Conservation (phyloP, 768 basidiomycete genomes). For the Leccinellum rugosiceps region DNA sequence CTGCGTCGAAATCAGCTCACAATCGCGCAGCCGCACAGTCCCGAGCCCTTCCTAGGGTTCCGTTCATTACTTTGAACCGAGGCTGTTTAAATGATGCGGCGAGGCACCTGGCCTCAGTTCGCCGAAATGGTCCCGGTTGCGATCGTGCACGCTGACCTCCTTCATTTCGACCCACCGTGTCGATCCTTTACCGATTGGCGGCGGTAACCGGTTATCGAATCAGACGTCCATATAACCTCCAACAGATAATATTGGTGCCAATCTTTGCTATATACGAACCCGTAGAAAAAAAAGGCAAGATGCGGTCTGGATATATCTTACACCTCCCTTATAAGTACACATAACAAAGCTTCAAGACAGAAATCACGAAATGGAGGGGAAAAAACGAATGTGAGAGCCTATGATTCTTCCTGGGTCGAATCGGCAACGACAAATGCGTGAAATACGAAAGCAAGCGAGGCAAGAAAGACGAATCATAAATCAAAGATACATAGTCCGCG, state of each 20-base stretch:
- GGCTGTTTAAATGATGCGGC: constrained; percentile 35
- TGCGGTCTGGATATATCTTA: constrained; percentile 19
- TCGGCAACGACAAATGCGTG: constrained; percentile 6
- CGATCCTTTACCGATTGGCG: constrained; percentile 22
- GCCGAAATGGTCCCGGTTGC: constrained; percentile 24
- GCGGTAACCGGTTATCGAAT: neutral
- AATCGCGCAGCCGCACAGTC: neutral
- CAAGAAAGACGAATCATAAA: constrained; percentile 29
- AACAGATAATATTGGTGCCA: neutral
- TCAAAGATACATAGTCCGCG: constrained; percentile 28
- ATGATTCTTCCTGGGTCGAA: constrained; percentile 5
- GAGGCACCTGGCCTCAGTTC: constrained; percentile 34
- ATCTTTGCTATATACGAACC: constrained; percentile 9
- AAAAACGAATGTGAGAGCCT: neutral
- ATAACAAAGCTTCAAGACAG: constrained; percentile 21
- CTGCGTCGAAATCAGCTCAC: neutral
- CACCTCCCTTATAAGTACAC: constrained; percentile 29
- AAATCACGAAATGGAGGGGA: neutral
- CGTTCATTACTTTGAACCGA: constrained; percentile 25
- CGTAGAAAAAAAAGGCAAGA: constrained; percentile 6
- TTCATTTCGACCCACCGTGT: constrained; percentile 8
- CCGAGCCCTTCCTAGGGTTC: neutral
- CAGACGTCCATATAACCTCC: too few relatives aligned
- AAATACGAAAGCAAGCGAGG: constrained; percentile 23
- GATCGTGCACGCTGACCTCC: constrained; percentile 28